Conservation (phyloP, 2,329 filamentous ascomycete genomes). For the Monosporascus sp. region DNA sequence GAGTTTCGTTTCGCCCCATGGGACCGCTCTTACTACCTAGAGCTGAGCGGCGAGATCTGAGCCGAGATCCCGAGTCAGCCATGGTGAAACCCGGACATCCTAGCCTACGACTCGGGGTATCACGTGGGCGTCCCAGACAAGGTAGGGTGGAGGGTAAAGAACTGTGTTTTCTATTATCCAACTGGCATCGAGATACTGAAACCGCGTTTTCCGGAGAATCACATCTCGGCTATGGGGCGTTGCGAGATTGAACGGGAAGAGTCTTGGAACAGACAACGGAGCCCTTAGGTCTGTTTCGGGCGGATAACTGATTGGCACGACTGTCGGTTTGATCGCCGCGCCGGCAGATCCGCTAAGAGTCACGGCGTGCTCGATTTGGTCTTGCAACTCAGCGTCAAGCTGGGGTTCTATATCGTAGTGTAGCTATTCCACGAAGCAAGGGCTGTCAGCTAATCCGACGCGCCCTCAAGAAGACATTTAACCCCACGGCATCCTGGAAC, state of each 20-base stretch:
- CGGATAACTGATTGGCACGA: background rate
- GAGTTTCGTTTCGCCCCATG: too few species aligned
- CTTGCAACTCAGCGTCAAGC: too few species aligned
- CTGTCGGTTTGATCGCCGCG: background rate
- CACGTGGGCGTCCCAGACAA: constrained; percentile 9
- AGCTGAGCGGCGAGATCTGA: constrained; percentile 14
- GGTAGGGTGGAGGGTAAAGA: background rate
- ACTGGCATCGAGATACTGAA: background rate
- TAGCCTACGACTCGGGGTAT: constrained; percentile 12
- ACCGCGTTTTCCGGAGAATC: background rate
- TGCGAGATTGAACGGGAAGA: background rate
- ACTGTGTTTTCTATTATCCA: background rate
- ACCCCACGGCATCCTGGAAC: too few species aligned
- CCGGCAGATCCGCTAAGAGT: background rate
- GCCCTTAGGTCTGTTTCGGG: background rate
- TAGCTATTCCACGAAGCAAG: too few species aligned
- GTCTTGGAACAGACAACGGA: background rate
- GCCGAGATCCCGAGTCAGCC: constrained; percentile 14
- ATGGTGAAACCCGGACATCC: constrained; percentile 16
- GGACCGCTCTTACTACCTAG: background rate
- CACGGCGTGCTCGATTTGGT: too few species aligned
- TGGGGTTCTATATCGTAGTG: too few species aligned
- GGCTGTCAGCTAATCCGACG: too few species aligned
- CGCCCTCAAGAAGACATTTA: too few species aligned
- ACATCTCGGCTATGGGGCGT: background rate